A percentile compares a stretch with the other conserved stretches of the same genome.
phyloP scores from a whole-genome alignment of 176 grass and related monocot species.

The Pharus latifolius region DNA sequence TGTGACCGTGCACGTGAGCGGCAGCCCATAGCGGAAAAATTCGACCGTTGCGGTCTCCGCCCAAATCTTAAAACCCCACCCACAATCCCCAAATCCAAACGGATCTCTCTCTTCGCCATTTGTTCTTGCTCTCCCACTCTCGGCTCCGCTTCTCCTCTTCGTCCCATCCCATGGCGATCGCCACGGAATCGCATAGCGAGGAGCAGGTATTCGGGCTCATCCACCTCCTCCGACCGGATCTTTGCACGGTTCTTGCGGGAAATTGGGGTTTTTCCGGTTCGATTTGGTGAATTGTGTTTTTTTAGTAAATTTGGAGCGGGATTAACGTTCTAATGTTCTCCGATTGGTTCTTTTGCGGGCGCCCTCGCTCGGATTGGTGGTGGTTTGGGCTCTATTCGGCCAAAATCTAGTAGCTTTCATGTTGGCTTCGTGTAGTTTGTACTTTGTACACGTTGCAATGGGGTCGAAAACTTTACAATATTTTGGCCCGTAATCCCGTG shows the following conservation, averaged over 20 bases:
- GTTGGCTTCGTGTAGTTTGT: neutral
- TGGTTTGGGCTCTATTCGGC: neutral
- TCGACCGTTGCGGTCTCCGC: slow-evolving; percentile 48
- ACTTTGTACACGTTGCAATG: neutral
- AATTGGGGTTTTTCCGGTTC: neutral
- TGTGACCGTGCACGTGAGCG: slow-evolving; percentile 9
- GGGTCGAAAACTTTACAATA: neutral
- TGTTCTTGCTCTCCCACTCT: neutral
- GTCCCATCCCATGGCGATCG: slow-evolving; percentile 54
- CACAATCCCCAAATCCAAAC: slow-evolving; percentile 5
- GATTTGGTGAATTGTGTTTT: neutral
- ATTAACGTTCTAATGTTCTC: neutral
- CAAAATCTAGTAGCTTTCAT: neutral
- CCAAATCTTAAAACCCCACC: neutral
- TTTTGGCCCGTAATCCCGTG: too few relatives aligned
- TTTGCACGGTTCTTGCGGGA: neutral
- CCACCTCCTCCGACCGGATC: neutral
- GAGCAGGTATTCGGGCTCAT: slow-evolving; percentile 31
- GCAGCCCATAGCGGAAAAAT: slow-evolving; percentile 1
- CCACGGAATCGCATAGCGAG: slow-evolving; percentile 46
- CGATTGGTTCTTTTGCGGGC: neutral
- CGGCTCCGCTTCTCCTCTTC: neutral
- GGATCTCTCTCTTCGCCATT: neutral
- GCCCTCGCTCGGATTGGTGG: neutral
- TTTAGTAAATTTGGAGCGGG: neutral